Evolutionary conservation across 1,284 basidiomycete genomes (phyloP), one percentile per base, ranked within the genome.

Genomic region (Irpex sp.): DNA sequence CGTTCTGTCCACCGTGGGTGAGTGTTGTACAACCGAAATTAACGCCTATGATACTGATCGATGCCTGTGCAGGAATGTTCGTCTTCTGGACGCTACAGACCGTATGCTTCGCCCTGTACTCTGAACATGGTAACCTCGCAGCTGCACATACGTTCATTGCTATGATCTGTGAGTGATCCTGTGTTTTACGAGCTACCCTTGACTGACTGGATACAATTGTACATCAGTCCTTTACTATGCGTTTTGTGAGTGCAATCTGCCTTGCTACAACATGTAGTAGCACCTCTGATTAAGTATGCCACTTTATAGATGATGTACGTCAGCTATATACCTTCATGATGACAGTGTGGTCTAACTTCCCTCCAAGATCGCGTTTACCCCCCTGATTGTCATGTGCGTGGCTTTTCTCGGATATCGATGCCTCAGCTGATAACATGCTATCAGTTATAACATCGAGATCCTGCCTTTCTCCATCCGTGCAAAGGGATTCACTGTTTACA

Each of bases 401-500:
- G 15, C 39, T 9, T 31, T 6, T 35, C 17, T 35, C 33, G 4
- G 26, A 26, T 26, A 26, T 26, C 4, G 26, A 26, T 26, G 26
- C 26, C 26, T 26, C 26, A 26, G 4, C 26, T 26, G 49, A 57
- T 39, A 21, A 64, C 49, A 8, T 37, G 1, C n/a, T 43, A n/a
- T 9, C 43, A 74, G 72, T 17, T 86, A 87, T 72, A 84, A 82
- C 1, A 77, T 86, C 60, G 85, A 87, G 70, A 86, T 86, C 64
- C 71, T 86, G 57, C 85, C 85, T 0, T 84, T 77, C 71, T 71
- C 78, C 15, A 75, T 88, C 53, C 83, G 86, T 49, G 83, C 87
- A 19, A 87, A 88, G 73, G 86, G 85, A 19, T 81, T 86, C 70
- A 83, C 81, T 26, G 73, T 87, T 9, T 84, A 82, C 75, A 82